phyloP scores from a whole-genome alignment of 305 asterid species.

The Fraxinus platypoda region DNA sequence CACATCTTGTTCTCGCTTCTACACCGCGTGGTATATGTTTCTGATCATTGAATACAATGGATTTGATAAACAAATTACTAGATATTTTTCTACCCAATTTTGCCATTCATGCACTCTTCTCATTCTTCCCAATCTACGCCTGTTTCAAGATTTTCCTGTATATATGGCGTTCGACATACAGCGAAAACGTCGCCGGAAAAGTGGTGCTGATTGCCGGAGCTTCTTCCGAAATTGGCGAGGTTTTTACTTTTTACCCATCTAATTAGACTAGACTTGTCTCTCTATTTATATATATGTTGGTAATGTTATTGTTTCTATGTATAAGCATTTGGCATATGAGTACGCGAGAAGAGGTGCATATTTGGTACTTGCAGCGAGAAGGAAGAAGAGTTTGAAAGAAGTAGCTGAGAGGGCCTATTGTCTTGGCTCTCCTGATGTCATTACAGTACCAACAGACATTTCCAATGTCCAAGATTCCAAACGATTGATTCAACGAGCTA shows the following conservation, averaged over 20 bases:
- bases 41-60: conserved; percentile 24
- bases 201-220: conserved; percentile 72
- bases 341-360: conserved; percentile 66
- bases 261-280: neutral
- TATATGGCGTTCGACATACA: conserved; percentile 39
- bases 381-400: conserved; percentile 43
- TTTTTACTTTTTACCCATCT: conserved; percentile 4
- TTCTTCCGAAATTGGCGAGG: conserved; percentile 83
- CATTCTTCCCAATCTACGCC: conserved; percentile 41
- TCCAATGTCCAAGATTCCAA: conserved; percentile 53
- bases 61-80: conserved; percentile 35
- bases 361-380: conserved; percentile 62
- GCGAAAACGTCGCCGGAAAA: conserved; percentile 51
- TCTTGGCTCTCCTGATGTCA: conserved; percentile 57
- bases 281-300: neutral
- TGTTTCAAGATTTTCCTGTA: conserved; percentile 30
- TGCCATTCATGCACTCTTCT: conserved; percentile 23
- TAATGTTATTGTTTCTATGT: neutral
- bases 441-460: conserved; percentile 49
- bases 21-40: neutral
- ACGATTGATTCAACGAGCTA: conserved; percentile 45
- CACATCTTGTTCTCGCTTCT: neutral
- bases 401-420: conserved; percentile 51
- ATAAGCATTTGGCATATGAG: conserved; percentile 68
- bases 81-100: conserved; percentile 37